phyloP scores from a whole-genome alignment of 345 rosid genomes.

The Trapa bicornis region DNA sequence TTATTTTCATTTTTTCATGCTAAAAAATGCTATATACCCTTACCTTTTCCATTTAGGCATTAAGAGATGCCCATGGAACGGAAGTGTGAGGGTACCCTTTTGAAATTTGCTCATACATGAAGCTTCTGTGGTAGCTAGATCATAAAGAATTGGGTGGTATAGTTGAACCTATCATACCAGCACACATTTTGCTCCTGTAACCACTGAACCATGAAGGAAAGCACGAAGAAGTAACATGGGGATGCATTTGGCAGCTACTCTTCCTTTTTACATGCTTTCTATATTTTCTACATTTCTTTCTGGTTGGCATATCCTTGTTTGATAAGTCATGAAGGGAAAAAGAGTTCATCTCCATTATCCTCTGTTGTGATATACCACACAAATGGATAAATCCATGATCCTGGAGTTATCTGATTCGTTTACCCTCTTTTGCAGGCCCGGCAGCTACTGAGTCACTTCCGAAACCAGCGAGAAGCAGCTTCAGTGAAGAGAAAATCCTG shows the following conservation, averaged over 20 bases:
- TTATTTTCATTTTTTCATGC: no score
- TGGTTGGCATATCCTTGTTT: not conserved
- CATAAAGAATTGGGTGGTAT: not conserved
- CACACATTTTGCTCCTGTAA: not conserved
- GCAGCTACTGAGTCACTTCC: slow-evolving; percentile 86
- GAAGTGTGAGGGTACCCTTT: no score
- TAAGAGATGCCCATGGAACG: not conserved
- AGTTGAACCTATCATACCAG: not conserved
- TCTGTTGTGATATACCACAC: not conserved
- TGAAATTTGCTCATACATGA: not conserved
- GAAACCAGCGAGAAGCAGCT: slow-evolving; percentile 67
- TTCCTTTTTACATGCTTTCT: no score
- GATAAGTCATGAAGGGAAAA: not conserved
- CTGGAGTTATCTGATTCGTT: slow-evolving; percentile 12
- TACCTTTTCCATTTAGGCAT: not conserved
- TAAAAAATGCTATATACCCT: no score
- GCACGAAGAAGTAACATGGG: not conserved
- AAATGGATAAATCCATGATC: not conserved
- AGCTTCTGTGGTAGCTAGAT: not conserved
- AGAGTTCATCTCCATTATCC: not conserved
- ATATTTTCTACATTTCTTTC: no score
- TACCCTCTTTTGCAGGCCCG: slow-evolving; percentile 49
- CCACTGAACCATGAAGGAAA: not conserved
- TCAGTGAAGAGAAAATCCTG: slow-evolving; percentile 47
- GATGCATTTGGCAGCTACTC: no score